A percentile compares a stretch with the other conserved stretches of the same genome.
These are phyloP conservation scores for Verticillium klebahnii DNA, from an alignment of 2,329 filamentous ascomycete genomes.

Conservation along the genomic window DNA sequence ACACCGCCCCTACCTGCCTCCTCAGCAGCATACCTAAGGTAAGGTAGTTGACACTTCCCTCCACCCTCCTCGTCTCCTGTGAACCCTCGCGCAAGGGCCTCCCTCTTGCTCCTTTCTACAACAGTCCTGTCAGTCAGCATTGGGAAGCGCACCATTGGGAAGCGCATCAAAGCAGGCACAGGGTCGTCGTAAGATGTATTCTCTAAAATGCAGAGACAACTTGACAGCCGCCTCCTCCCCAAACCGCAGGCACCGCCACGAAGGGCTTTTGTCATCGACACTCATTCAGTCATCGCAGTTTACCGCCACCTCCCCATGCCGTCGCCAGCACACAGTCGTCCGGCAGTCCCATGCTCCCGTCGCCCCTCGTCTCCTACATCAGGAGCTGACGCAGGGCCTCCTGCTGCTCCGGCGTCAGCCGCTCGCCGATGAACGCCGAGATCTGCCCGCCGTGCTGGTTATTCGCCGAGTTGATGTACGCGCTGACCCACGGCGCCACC, in stretches of 20 bases:
- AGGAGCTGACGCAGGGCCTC: slow-evolving; percentile 48
- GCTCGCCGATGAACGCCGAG: slow-evolving; percentile 64
- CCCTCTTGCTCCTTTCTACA: no score
- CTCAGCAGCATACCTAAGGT: no score
- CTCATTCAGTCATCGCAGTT: not conserved
- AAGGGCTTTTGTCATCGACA: not conserved
- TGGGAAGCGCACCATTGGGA: no score
- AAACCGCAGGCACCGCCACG: not conserved
- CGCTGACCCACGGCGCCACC: slow-evolving; percentile 78
- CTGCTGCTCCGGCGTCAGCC: slow-evolving; percentile 60
- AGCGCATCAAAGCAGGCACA: not conserved
- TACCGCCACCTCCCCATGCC: not conserved
- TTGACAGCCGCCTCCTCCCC: not conserved
- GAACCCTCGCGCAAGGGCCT: no score
- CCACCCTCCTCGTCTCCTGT: no score
- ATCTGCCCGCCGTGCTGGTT: slow-evolving; percentile 66
- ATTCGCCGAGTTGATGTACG: slow-evolving; percentile 75
- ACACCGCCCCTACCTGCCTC: no score
- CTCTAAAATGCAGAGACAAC: not conserved
- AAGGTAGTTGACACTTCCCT: no score
- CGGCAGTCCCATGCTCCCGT: not conserved
- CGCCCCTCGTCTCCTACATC: slow-evolving; percentile 20
- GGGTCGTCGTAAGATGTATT: not conserved
- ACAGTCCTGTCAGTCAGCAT: no score
- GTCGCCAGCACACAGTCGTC: not conserved